Evolutionary conservation across 352 stramenopile genomes (phyloP).

Genomic region (Globisporangium splendens): DNA sequence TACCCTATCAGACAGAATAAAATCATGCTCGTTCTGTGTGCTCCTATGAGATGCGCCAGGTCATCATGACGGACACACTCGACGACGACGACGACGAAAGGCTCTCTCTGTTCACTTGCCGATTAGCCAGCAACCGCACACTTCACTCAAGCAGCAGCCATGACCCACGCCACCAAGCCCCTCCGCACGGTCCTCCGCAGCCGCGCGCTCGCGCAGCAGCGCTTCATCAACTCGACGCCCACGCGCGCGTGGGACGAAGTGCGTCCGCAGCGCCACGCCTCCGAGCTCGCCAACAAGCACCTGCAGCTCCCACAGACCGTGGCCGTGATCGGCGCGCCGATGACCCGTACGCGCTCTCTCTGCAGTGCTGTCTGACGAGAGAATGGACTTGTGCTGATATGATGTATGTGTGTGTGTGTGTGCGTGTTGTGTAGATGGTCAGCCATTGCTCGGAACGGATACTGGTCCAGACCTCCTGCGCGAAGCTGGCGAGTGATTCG

Average conservation of each 20-base stretch:
- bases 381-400: background rate
- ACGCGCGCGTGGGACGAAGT: slow-evolving; percentile 56
- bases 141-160: background rate
- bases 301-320: slow-evolving; percentile 66
- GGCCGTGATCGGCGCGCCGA: slow-evolving; percentile 80
- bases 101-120: background rate
- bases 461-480: slow-evolving; percentile 68
- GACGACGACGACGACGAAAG: slow-evolving; percentile 2
- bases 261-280: slow-evolving; percentile 56
- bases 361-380: background rate
- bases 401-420: background rate
- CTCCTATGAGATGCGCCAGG: too few relatives aligned
- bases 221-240: slow-evolving; percentile 49
- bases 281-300: slow-evolving; percentile 47
- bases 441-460: slow-evolving; percentile 79
- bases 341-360: slow-evolving; percentile 57
- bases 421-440: slow-evolving; percentile 50
- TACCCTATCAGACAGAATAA: background rate
- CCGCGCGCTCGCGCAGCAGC: slow-evolving; percentile 18
- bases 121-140: background rate
- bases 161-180: background rate
- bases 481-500: slow-evolving; percentile 35
- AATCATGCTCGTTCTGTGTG: background rate
- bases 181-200: background rate
- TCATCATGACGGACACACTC: too few relatives aligned